Conservation (phyloP, 176 grass and related monocot species). For the Aegilops bicornis region DNA sequence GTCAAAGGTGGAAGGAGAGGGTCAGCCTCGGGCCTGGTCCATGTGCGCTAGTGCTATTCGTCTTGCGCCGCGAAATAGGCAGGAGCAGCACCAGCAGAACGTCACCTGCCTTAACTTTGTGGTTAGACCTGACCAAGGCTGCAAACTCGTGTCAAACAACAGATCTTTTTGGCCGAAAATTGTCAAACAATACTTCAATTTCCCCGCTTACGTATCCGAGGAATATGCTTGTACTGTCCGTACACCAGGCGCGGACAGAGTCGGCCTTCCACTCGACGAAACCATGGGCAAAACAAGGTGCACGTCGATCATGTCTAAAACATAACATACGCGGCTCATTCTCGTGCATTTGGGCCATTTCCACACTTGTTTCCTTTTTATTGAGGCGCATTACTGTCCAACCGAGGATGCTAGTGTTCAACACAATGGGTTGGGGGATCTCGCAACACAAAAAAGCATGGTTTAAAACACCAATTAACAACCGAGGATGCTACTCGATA, state of each 20-base stretch:
- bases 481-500: too few species aligned
- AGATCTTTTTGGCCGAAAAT: neutral
- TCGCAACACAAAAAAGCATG: too few species aligned
- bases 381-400: too few species aligned
- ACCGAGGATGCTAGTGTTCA: too few species aligned
- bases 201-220: too few species aligned
- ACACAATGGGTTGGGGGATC: too few species aligned
- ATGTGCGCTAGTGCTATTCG: neutral
- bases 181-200: neutral
- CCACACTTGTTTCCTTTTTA: too few species aligned
- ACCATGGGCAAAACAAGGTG: neutral
- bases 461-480: too few species aligned
- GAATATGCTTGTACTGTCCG: neutral
- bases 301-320: neutral
- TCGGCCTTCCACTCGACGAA: neutral
- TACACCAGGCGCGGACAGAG: neutral
- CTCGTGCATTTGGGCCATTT: too few species aligned
- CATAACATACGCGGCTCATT: too few species aligned
- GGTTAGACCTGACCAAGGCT: neutral
- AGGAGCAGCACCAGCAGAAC: neutral
- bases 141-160: neutral
- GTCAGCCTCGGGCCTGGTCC: neutral
- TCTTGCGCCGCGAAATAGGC: neutral
- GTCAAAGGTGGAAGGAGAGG: neutral
- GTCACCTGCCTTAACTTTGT: neutral